Conservation (phyloP, 1,139 yeast genomes). For the Geotrichum citri-aurantii region DNA sequence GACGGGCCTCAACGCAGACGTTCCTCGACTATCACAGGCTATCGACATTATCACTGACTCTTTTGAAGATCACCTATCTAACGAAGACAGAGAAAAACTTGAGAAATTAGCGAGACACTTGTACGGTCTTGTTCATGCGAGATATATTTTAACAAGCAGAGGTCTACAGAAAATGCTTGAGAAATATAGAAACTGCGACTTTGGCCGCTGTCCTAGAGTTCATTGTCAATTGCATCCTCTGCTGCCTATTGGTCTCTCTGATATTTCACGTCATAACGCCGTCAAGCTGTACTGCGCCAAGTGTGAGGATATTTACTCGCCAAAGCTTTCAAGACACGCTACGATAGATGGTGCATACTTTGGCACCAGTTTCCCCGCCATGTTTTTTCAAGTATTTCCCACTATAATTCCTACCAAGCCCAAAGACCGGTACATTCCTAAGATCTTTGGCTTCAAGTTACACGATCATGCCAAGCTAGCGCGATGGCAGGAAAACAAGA, state of each 20-base stretch:
- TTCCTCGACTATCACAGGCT: conserved; percentile 67
- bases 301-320: conserved; percentile 92
- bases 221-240: conserved; percentile 83
- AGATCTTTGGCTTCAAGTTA: conserved; percentile 87
- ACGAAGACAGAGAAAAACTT: conserved; percentile 52
- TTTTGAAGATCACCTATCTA: conserved; percentile 41
- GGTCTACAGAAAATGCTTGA: conserved; percentile 88
- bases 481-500: conserved; percentile 84
- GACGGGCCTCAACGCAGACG: conserved; percentile 86
- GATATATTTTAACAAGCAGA: conserved; percentile 81
- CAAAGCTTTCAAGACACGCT: conserved; percentile 80
- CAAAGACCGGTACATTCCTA: conserved; percentile 76
- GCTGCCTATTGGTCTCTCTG: conserved; percentile 89
- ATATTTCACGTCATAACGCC: conserved; percentile 72
- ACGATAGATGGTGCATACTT: conserved; percentile 93
- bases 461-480: conserved; percentile 86
- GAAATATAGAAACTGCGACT: conserved; percentile 85
- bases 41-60: conserved; percentile 83
- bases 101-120: conserved; percentile 79
- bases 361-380: conserved; percentile 94
- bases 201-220: conserved; percentile 94
- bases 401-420: conserved; percentile 62
- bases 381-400: conserved; percentile 90
- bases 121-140: conserved; percentile 70
- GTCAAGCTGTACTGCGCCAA: conserved; percentile 92